Base-by-base conservation (phyloP, 108 stramenopile species). In the Cyclotella atomus region DNA sequence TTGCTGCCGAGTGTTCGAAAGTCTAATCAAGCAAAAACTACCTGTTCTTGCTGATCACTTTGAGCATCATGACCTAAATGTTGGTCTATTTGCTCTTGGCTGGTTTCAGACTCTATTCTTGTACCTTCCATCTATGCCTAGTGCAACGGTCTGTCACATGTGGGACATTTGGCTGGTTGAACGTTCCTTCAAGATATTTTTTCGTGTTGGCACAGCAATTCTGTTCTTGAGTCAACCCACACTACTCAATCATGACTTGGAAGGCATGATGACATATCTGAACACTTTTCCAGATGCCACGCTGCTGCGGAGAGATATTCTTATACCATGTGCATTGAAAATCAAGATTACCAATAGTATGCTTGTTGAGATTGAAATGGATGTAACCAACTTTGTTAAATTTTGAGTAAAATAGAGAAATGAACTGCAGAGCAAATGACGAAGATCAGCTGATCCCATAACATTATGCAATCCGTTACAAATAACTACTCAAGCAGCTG, bases 101-200 rank as follows among this genome's bases (percentile, higher is more conserved):
- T 95, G 95, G 95, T 95, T 95, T 62, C 95, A 95, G 72, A 95
- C 95, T 6, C 74, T 93, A 25, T 95, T 93, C 70, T 75, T 95
- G 17, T 95, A 95, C 56, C 73, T 95, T 6, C 95, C 95, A n/a
- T 95, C 95, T 6, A 95, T 95, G 95, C 95, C 95, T 30, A 82
- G 89, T 17, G 84, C 89, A 12, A 95, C 95, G 16, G 92, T 95
- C 23, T 91, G 89, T 54, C 92, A 93, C 68, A 95, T 95, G 81
- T 95, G 95, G 95, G 95, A 95, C 63, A 93, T 95, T 55, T 95
- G 92, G 92, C 81, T 95, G 9, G 95, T 95, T n/a, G 95, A 95
- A 56, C 43, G 95, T 49, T 87, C 84, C 46, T 91, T 90, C 80
- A 95, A 95, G 66, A 95, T 95, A 41, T 95, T 91, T 71, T 95